These are phyloP conservation scores for Pichia thaimueangensis DNA, from an alignment of 805 yeast species.

Conservation along the genomic window DNA sequence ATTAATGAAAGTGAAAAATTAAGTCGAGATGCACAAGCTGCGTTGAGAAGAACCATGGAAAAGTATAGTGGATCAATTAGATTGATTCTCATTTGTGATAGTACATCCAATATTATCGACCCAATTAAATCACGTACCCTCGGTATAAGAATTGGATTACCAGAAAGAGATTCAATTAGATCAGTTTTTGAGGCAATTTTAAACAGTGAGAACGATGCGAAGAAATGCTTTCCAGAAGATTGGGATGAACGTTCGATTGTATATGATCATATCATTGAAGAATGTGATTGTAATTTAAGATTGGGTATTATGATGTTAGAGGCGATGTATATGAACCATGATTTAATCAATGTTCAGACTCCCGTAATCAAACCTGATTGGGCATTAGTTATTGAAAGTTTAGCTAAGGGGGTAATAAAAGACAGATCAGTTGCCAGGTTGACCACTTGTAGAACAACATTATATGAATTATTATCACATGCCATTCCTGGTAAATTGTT, in stretches of 20 bases:
- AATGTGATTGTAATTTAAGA: constrained; percentile 67
- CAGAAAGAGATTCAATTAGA: constrained; percentile 53
- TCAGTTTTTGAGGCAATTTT: constrained; percentile 51
- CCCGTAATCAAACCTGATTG: constrained; percentile 75
- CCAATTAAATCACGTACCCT: constrained; percentile 94
- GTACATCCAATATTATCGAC: constrained; percentile 85
- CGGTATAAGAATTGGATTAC: constrained; percentile 82
- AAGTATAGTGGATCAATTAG: constrained; percentile 86
- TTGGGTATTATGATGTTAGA: constrained; percentile 74
- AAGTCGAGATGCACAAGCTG: constrained; percentile 93
- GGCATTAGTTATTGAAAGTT: constrained; percentile 68
- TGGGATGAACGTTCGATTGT: constrained; percentile 30
- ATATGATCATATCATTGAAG: constrained; percentile 45
- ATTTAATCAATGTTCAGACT: constrained; percentile 39
- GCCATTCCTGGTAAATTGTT: constrained; percentile 88
- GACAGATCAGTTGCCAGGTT: constrained; percentile 59
- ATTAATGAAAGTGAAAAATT: constrained; percentile 89
- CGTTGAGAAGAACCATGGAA: constrained; percentile 93
- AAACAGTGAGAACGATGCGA: constrained; percentile 42
- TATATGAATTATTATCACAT: constrained; percentile 84
- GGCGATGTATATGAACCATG: constrained; percentile 69
- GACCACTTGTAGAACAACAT: constrained; percentile 55
- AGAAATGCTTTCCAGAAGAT: constrained; percentile 27
- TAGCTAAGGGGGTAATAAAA: constrained; percentile 53
- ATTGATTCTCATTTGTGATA: constrained; percentile 75